Evolutionary conservation across 2,329 filamentous ascomycete genomes (phyloP).

Genomic region (Knoxdaviesia capensis): DNA sequence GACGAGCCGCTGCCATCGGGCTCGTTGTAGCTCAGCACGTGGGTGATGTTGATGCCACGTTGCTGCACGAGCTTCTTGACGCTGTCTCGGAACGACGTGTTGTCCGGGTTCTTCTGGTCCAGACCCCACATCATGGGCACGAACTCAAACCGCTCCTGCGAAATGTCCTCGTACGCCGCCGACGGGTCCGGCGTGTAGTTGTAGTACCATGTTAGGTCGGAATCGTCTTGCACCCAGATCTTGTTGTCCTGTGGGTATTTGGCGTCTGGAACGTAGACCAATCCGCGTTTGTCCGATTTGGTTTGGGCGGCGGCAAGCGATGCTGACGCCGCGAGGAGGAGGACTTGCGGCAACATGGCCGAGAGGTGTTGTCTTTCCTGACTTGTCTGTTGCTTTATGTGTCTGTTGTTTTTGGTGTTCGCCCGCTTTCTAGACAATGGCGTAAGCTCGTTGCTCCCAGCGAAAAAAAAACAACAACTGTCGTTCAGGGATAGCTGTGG

Average conservation of each 20-base stretch:
- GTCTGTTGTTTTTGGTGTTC: too few relatives aligned
- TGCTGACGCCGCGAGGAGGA: not conserved
- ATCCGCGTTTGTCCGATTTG: slow-evolving; percentile 45
- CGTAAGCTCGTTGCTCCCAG: too few relatives aligned
- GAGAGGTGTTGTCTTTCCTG: too few relatives aligned
- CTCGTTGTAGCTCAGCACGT: slow-evolving; percentile 64
- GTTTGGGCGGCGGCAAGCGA: slow-evolving; percentile 10
- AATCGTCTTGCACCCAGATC: slow-evolving; percentile 36
- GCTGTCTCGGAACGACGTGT: slow-evolving; percentile 38
- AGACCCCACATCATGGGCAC: slow-evolving; percentile 19
- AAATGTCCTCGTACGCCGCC: slow-evolving; percentile 21
- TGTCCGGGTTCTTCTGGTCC: slow-evolving; percentile 15
- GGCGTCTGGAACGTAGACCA: slow-evolving; percentile 43
- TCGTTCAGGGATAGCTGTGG: too few relatives aligned
- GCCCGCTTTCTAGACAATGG: too few relatives aligned
- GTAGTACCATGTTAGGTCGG: slow-evolving; percentile 66
- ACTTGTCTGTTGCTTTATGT: too few relatives aligned
- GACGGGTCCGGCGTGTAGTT: slow-evolving; percentile 48
- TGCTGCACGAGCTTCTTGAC: slow-evolving; percentile 32
- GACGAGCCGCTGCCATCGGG: slow-evolving; percentile 37
- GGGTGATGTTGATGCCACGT: slow-evolving; percentile 35
- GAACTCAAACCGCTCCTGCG: slow-evolving; percentile 44
- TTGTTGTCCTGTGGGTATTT: slow-evolving; percentile 38
- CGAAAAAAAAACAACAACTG: too few relatives aligned
- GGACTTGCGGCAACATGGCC: not conserved